Conservation (phyloP, 768 basidiomycete genomes). For the Lactarius akahatsu region DNA sequence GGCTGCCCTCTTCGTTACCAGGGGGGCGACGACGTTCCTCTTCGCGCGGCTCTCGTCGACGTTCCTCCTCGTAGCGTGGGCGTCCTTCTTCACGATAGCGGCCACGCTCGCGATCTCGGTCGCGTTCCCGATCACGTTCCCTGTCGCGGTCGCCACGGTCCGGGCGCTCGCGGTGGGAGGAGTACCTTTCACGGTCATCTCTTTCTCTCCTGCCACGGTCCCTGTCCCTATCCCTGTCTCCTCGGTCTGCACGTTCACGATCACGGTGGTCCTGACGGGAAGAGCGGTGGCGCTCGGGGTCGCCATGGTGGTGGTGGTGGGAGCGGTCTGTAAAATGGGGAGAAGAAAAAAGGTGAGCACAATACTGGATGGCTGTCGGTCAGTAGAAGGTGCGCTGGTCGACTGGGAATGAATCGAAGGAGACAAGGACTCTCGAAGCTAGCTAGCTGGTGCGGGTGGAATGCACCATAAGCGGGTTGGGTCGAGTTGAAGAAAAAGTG, state of each 20-base stretch:
- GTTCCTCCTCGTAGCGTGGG: constrained; percentile 43
- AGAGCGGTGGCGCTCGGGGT: constrained; percentile 33
- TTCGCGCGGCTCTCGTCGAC: constrained; percentile 38
- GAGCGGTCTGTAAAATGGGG: constrained; percentile 28
- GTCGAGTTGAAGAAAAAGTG: constrained; percentile 27
- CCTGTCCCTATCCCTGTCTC: constrained; percentile 37
- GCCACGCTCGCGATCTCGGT: constrained; percentile 49
- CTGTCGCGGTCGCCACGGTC: constrained; percentile 40
- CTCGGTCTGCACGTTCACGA: constrained; percentile 33
- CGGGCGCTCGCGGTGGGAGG: constrained; percentile 32
- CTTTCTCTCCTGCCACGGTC: constrained; percentile 33
- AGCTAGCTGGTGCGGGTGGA: constrained; percentile 32
- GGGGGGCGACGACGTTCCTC: constrained; percentile 38
- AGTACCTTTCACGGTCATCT: constrained; percentile 33
- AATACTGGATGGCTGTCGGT: constrained; percentile 23
- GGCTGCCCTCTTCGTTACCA: constrained; percentile 38
- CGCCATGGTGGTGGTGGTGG: constrained; percentile 31
- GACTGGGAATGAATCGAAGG: constrained; percentile 26
- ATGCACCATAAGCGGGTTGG: constrained; percentile 32
- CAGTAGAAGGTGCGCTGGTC: constrained; percentile 23
- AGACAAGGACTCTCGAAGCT: constrained; percentile 28
- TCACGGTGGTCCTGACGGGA: constrained; percentile 35
- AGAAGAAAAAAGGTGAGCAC: constrained; percentile 27
- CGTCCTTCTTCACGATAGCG: constrained; percentile 37
- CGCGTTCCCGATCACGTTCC: constrained; percentile 46